Conservation (phyloP, 2,329 filamentous ascomycete genomes). For the Hymenotorrendiella dingleyae region DNA sequence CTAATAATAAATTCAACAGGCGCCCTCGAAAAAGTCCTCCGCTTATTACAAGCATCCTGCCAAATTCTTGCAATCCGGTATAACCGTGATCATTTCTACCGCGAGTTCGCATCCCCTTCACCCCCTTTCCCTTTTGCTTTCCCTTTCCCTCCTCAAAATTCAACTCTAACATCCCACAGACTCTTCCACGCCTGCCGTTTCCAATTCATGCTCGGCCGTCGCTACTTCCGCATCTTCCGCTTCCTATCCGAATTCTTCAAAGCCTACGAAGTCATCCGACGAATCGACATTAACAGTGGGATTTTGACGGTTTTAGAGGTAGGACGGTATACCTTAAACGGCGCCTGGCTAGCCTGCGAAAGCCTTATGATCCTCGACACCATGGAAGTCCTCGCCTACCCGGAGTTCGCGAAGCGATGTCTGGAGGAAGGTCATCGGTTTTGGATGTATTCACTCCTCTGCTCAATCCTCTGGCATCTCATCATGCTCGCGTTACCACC, state of each 20-base stretch:
- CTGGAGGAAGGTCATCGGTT: slow-evolving; percentile 59
- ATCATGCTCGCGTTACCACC: slow-evolving; percentile 4
- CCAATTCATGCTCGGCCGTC: slow-evolving; percentile 45
- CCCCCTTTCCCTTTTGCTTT: slow-evolving; percentile 28
- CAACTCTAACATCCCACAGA: too few species aligned
- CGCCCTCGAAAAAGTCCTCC: slow-evolving; percentile 55
- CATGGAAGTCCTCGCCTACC: slow-evolving; percentile 42
- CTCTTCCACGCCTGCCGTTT: slow-evolving; percentile 33
- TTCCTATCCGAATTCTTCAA: slow-evolving; percentile 55
- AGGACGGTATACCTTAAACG: slow-evolving; percentile 52
- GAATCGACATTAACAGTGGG: slow-evolving; percentile 16
- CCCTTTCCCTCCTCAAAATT: too few species aligned
- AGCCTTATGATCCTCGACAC: slow-evolving; percentile 36
- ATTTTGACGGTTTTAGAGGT: slow-evolving; percentile 44
- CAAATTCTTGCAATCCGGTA: slow-evolving; percentile 46
- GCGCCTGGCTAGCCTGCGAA: slow-evolving; percentile 63
- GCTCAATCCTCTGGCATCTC: slow-evolving; percentile 30
- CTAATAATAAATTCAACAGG: too few species aligned
- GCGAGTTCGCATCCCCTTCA: slow-evolving; percentile 38
- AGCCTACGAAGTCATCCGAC: slow-evolving; percentile 40
- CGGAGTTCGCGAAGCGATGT: slow-evolving; percentile 37
- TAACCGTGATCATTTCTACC: too few species aligned
- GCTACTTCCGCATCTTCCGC: slow-evolving; percentile 63
- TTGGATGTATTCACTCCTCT: slow-evolving; percentile 55
- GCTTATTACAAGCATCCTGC: slow-evolving; percentile 47